phyloP scores from a whole-genome alignment of 257 asterid genomes.

The Solanum arcanum region DNA sequence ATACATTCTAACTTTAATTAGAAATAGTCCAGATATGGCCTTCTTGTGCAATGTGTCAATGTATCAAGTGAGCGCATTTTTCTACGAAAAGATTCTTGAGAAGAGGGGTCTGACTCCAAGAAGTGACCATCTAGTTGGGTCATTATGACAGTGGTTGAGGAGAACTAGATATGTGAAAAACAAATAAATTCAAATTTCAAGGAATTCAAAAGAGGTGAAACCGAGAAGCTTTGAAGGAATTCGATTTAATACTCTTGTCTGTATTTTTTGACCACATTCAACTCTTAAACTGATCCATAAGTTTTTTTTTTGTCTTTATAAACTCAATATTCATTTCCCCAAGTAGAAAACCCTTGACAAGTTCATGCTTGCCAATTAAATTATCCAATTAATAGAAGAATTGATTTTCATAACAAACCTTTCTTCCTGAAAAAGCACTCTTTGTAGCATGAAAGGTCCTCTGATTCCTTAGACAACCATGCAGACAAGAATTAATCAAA shows the following conservation, averaged over 20 bases:
- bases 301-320: no score
- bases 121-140: not conserved
- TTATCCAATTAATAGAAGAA: not conserved
- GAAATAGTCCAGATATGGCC: no score
- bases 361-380: not conserved
- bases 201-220: not conserved
- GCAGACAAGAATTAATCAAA: not conserved
- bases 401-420: not conserved
- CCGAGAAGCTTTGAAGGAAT: not conserved
- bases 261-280: no score
- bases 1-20: no score
- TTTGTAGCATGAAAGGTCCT: not conserved
- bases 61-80: not conserved
- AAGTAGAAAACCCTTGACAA: not conserved
- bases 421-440: not conserved
- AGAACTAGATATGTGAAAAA: not conserved
- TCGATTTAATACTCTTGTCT: no score
- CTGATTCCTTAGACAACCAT: not conserved
- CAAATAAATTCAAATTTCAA: not conserved
- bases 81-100: not conserved
- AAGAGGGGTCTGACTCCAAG: not conserved
- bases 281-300: not conserved
- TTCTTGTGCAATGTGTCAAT: no score
- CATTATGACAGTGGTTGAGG: not conserved
- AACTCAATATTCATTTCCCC: no score